A percentile compares a stretch with the other conserved stretches of the same genome.
Conservation (phyloP, 768 basidiomycete genomes). For the Boletus vermiculosoides region DNA sequence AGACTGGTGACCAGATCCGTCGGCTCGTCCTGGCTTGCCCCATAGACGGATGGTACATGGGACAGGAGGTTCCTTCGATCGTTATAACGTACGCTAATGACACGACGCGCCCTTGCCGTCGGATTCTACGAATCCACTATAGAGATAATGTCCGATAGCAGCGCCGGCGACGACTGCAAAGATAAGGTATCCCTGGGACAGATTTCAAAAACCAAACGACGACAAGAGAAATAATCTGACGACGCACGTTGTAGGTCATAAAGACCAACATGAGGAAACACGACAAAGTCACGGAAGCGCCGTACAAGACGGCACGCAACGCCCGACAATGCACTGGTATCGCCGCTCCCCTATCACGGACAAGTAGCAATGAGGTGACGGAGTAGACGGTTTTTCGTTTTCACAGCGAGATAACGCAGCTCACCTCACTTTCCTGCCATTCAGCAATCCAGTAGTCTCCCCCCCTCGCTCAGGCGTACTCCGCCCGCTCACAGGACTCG, state of each 20-base stretch:
- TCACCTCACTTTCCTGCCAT: slow-evolving; percentile 48
- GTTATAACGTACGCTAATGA: slow-evolving; percentile 46
- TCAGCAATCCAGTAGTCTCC: slow-evolving; percentile 58
- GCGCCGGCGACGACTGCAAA: slow-evolving; percentile 79
- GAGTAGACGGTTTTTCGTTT: neutral
- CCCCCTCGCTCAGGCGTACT: slow-evolving; percentile 43
- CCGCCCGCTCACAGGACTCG: slow-evolving; percentile 38
- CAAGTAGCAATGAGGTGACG: no score
- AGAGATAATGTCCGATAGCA: slow-evolving; percentile 78
- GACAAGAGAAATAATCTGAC: neutral
- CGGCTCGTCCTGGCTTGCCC: no score
- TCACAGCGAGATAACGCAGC: neutral
- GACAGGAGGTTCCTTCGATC: neutral
- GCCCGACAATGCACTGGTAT: slow-evolving; percentile 38
- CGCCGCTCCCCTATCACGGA: neutral
- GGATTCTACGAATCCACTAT: slow-evolving; percentile 61
- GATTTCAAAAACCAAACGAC: neutral
- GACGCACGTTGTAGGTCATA: slow-evolving; percentile 92
- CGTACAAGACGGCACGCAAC: slow-evolving; percentile 71
- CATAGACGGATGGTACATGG: neutral
- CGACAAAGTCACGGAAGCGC: slow-evolving; percentile 71
- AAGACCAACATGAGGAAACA: slow-evolving; percentile 95
- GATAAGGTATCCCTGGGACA: slow-evolving; percentile 77
- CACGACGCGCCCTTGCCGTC: slow-evolving; percentile 77
- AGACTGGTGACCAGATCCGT: no score